These are phyloP conservation scores for Cryptosporidium xiaoi DNA, from an alignment of 169 alveolate genomes.

Conservation along the genomic window DNA sequence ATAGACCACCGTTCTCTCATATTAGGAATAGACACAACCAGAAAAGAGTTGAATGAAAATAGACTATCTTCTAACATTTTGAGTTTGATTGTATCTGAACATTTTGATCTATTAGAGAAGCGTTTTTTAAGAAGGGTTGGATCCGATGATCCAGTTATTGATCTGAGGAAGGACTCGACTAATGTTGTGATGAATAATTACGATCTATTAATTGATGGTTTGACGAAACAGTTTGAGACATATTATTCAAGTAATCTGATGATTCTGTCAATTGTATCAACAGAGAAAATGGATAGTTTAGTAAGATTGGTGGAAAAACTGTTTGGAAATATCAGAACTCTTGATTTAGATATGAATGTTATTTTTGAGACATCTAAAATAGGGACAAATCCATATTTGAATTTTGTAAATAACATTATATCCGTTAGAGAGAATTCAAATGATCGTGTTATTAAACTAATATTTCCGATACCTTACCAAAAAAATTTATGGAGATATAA, in stretches of 20 bases:
- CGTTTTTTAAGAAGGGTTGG: neutral
- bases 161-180: neutral
- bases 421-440: constrained; percentile 7
- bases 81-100: neutral
- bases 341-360: neutral
- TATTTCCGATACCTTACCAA: constrained; percentile 58
- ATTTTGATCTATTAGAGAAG: neutral
- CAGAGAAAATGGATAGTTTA: constrained; percentile 13
- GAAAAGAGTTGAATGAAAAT: constrained; percentile 18
- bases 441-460: neutral
- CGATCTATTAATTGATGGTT: neutral
- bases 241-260: constrained; percentile 26
- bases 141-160: neutral
- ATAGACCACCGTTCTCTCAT: neutral
- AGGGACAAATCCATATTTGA: constrained; percentile 23
- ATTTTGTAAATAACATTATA: constrained; percentile 3
- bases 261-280: constrained; percentile 34
- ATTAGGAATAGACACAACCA: constrained; percentile 4
- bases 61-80: constrained; percentile 8
- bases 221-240: constrained; percentile 25
- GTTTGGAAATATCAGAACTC: constrained; percentile 15
- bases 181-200: constrained; percentile 1
- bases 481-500: constrained; percentile 53
- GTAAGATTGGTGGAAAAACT: constrained; percentile 4
- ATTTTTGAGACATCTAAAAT: neutral